Conservation (phyloP, 208 protist genomes). For the Strigomonas galati region DNA sequence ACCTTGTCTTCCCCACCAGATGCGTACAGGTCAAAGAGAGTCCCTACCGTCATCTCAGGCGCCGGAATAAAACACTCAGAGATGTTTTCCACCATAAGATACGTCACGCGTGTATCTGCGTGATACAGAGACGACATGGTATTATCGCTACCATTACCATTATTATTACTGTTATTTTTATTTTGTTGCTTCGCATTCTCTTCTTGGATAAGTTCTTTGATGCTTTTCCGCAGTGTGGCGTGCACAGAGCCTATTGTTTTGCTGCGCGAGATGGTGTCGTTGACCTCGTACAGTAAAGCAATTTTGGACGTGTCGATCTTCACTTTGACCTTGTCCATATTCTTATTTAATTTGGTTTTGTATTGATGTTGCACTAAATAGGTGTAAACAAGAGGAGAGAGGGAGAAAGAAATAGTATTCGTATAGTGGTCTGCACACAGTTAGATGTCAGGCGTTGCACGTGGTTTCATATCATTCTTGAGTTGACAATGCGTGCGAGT, state of each 20-base stretch:
- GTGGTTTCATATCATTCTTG: neutral
- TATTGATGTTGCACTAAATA: neutral
- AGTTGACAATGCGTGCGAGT: neutral
- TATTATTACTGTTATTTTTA: too few relatives aligned
- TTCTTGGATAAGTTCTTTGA: conserved; percentile 46
- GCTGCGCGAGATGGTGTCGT: neutral
- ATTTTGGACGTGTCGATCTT: neutral
- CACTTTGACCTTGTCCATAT: too few relatives aligned
- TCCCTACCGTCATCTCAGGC: conserved; percentile 57
- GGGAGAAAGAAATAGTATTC: neutral
- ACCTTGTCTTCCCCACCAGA: conserved; percentile 29
- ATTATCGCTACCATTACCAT: too few relatives aligned
- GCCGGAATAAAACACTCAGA: conserved; percentile 70
- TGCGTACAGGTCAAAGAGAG: conserved; percentile 50
- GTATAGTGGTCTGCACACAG: neutral
- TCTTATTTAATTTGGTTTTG: too few relatives aligned
- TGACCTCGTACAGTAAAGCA: neutral
- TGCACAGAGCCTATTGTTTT: conserved; percentile 41
- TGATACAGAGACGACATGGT: too few relatives aligned
- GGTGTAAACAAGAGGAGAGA: neutral
- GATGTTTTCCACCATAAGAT: conserved; percentile 62
- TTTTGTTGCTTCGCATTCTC: too few relatives aligned
- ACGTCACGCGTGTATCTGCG: conserved; percentile 18
- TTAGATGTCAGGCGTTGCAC: neutral
- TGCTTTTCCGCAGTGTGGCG: conserved; percentile 26